Evolutionary conservation across 441 rosid genomes (phyloP).

Genomic region (Eruca vesicaria): DNA sequence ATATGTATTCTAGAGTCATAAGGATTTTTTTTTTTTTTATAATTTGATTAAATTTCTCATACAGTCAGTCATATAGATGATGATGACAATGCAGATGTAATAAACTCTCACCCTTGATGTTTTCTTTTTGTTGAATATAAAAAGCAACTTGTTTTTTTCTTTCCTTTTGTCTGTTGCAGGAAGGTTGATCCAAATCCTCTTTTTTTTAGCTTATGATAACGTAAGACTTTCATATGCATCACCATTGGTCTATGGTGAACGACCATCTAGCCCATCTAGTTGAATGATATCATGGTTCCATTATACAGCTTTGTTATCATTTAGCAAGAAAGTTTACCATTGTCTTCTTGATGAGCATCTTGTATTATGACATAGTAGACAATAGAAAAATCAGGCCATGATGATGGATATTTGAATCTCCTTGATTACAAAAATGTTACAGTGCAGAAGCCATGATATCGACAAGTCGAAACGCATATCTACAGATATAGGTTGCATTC

Average conservation of each 20-base stretch:
- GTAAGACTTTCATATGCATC: background rate
- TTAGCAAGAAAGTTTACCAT: background rate
- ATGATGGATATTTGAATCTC: background rate
- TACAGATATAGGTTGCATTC: background rate
- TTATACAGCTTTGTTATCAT: background rate
- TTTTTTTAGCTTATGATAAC: background rate
- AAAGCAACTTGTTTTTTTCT: background rate
- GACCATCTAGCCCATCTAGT: background rate
- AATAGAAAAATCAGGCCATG: background rate
- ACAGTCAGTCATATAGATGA: background rate
- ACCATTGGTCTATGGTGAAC: background rate
- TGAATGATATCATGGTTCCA: background rate
- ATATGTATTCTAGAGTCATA: background rate
- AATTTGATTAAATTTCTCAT: background rate
- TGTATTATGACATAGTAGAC: background rate
- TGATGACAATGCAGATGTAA: slow-evolving; percentile 5
- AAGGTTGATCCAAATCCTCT: background rate
- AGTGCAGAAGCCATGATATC: background rate
- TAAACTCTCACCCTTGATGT: background rate
- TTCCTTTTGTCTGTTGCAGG: too few species aligned
- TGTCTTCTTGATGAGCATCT: background rate
- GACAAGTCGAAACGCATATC: background rate
- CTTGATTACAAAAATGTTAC: background rate
- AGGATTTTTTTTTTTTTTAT: background rate
- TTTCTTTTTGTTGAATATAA: background rate